Evolutionary conservation across 2,329 filamentous ascomycete genomes (phyloP).

Genomic region (Xylaria sp.): DNA sequence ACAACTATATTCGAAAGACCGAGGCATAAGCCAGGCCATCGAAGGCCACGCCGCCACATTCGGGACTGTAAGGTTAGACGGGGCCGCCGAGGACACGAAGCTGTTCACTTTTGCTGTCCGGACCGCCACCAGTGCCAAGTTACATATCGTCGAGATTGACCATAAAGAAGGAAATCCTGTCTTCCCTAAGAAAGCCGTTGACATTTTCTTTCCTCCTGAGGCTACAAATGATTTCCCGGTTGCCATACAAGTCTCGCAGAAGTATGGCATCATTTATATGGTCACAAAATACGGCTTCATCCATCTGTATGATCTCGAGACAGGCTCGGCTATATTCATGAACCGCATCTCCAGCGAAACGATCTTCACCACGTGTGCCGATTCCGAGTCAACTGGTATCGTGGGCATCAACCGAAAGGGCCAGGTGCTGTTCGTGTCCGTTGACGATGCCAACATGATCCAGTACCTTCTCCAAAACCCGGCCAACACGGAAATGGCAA

Average conservation of each 20-base stretch:
- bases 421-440: constrained; percentile 91
- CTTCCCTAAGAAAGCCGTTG: constrained; percentile 95
- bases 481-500: constrained; percentile 89
- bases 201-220: constrained; percentile 97
- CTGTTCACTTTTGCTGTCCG: constrained; percentile 97
- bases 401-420: constrained; percentile 97
- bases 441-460: constrained; percentile 91
- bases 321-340: constrained; percentile 96
- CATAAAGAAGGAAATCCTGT: constrained; percentile 87
- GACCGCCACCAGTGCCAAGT: constrained; percentile 87
- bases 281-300: constrained; percentile 99
- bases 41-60: constrained; percentile 97
- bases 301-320: constrained; percentile 97
- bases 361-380: constrained; percentile 92
- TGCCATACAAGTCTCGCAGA: constrained; percentile 94
- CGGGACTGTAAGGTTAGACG: constrained; percentile 87
- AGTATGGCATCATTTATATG: constrained; percentile 96
- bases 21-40: constrained; percentile 96
- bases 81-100: constrained; percentile 89
- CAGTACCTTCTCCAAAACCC: constrained; percentile 97
- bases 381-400: constrained; percentile 85
- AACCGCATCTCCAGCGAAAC: constrained; percentile 99
- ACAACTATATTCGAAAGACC: constrained; percentile 96
- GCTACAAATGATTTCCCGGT: constrained; percentile 98
- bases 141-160: constrained; percentile 98